Base-by-base conservation (phyloP, 1,284 basidiomycete genomes). In the Ceratobasidium sp. region DNA sequence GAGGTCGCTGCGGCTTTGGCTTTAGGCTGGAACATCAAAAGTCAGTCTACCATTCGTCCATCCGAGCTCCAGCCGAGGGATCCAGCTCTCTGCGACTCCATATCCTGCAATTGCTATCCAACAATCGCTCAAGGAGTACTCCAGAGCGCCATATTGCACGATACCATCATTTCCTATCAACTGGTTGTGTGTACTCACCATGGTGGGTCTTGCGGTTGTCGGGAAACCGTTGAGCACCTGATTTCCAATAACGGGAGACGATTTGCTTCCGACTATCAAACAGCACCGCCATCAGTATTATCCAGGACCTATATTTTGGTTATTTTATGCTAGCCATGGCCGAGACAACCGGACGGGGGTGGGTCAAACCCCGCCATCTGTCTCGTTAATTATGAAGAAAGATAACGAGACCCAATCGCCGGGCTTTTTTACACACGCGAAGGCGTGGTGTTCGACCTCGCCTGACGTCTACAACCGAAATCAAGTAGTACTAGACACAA, bases 1-100 rank as follows among this genome's bases (percentile, higher is more conserved):
- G 87, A 81, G 73, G 88, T 77, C 74, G 90, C 81, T 76, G 86
- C 80, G 77, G 80, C 80, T 85, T 91, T 91, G 78, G 90, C 88
- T 85, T 93, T 90, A 82, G 88, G 87, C 88, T 90, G 77, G 31
- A 58, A 42, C 27, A 34, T 22, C 68, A 32, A 62, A 68, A 56
- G 54, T 42, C 29, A 56, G 34, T 22, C 50, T 43, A 54, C 35
- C 38, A 40, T 22, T 31, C 40, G 38, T 62, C 58, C 58, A 62
- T 50, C 32, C 45, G 25, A 15, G 2, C 17, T 38, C 32, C 13
- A 8, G 31, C 20, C 58, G n/a, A 27, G 34, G 17, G 22, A 62
- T 62, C 58, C 58, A 43, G 58, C 40, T 32, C 8, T 54, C 49
- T 50, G 13, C 15, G 25, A n/a, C n/a, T n/a, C n/a, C n/a, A n/a